Evolutionary conservation across 371 early-diverging fungal genomes (phyloP), one percentile per base, ranked within the genome.

Genomic region (Nematocida homosporus): DNA sequence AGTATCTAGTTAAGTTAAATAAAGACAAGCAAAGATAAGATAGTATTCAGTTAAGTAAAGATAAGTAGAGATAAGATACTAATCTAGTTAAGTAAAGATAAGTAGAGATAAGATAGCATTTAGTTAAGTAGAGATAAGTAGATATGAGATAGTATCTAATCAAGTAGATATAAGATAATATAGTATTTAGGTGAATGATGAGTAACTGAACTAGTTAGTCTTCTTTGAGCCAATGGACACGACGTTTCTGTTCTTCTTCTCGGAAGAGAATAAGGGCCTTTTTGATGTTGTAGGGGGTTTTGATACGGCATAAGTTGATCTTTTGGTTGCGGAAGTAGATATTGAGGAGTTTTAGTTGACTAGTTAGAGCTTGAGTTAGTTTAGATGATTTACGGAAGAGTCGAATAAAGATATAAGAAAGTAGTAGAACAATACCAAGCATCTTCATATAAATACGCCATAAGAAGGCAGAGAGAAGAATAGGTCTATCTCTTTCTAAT

Each of bases 311-410:
- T 8, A 66, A 30, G 23, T 16, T 30, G 18, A 66, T 25, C 30
- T 56, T 66, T 25, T 66, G 27, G 37, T 66, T 56, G 10, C 48
- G 34, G 18, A 66, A 25, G 41, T 59, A 56, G 18, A 66, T 66
- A 38, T 66, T 66, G 18, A 66, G 35, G 18, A 66, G 66, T 37
- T 56, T 66, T n/a, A 66, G 34, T 48, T 66, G 66, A n/a, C 40
- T 37, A 41, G 66, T 30, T 13, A 66, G 53, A 27, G 66, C 35
- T 16, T 56, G 23, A 0, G 37, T 54, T 10, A 66, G 25, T 6
- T 30, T 55, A 3, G 66, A 38, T 0, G 66, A 66, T 41, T 30
- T 37, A 40, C 66, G 38, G 27, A 66, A 52, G 2, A 66, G 32
- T 20, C 56, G 20, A 18, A 66, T 38, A 66, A 57, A 66, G 5